Evolutionary conservation across 2,329 filamentous ascomycete genomes (phyloP), one percentile per base, ranked within the genome.

Genomic region (Diaporthe vaccinii): DNA sequence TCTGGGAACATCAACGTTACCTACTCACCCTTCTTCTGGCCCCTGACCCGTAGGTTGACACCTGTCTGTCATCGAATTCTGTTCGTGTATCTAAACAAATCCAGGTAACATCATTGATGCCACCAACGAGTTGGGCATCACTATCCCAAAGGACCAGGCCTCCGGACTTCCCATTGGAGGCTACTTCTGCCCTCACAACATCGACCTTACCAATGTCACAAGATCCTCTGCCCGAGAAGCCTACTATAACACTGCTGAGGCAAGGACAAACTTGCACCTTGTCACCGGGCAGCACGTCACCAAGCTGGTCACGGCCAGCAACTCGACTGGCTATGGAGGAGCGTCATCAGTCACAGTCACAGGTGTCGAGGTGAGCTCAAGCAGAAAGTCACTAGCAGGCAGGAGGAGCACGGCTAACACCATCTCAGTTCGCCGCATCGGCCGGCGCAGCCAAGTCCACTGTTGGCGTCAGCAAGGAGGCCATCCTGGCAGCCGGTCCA

Each of bases 401-500:
- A 28, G 20, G 8, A 4, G 5, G 1, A 20, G 6, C 28, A 17
- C 12, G 36, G 31, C 74, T 75, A n/a, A 75, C 55, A 28, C 1
- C 6, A 25, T 1, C 2, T 12, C 12, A 75, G 74, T 76, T 31
- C 46, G 74, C 74, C 31, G 46, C 57, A n/a, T 76, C 74, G 7
- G 71, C 44, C 1, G 61, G 62, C 15, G 70, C 61, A 4, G 62
- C 46, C 20, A 74, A 34, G 46, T 62, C 71, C 17, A 76, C 76
- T 0, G 78, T 81, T 0, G 61, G 65, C 1, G 81, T 78, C 2
- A 80, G 67, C 14, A 83, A 82, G 51, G 86, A 87, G 75, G 83
- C 87, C 3, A 83, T 87, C 53, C 61, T 87, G 1, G 82, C 84
- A 2, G 85, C 85, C 0, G 86, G 86, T 4, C 80, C 83, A 2